Base-by-base conservation (phyloP, 495 filamentous ascomycete species). In the Penicillium simplicissimum region DNA sequence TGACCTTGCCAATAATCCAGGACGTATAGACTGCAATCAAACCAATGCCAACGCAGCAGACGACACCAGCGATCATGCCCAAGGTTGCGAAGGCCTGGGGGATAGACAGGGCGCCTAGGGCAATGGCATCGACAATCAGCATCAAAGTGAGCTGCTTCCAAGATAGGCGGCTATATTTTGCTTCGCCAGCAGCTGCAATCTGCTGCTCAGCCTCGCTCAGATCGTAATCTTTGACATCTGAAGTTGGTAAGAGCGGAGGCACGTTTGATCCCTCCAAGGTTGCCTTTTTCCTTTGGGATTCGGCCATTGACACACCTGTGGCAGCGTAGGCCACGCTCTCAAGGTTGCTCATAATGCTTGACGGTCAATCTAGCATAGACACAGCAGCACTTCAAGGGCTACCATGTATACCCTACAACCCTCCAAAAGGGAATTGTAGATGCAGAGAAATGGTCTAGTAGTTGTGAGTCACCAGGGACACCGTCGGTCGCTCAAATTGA, bases 1-100 rank as follows among this genome's bases (percentile, higher is more conserved):
- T 89, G 59, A 91, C 82, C 68, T 89, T 85, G 37, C 85, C 88
- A 60, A 91, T 78, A 53, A 88, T 79, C 55, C 86, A 89, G 63
- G 86, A 85, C 25, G 86, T 87, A 71, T 91, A 92, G 52, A 86
- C 84, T 34, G 88, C 85, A n/a, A 88, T 62, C 21, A 89, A 59
- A 7, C 88, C 89, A 6, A 89, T 60, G n/a, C 73, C 67, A 49
- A 88, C 65, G 5, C 82, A 79, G 49, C 83, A 70, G 45, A 88
- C 76, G 0, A 78, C 64, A 9, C 72, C 72, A 10, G 72, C 59
- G 4, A 88, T 80, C 83, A 88, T 86, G 21, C 85, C 85, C 5
- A 88, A 68, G 3, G 78, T 76, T 9, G 85, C 84, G 52, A 87
- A 86, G 19, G 81, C 81, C 5, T 69, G 65, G 0, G 85, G 85